Conservation (phyloP, 495 filamentous ascomycete genomes). For the Amorphotheca resinae region DNA sequence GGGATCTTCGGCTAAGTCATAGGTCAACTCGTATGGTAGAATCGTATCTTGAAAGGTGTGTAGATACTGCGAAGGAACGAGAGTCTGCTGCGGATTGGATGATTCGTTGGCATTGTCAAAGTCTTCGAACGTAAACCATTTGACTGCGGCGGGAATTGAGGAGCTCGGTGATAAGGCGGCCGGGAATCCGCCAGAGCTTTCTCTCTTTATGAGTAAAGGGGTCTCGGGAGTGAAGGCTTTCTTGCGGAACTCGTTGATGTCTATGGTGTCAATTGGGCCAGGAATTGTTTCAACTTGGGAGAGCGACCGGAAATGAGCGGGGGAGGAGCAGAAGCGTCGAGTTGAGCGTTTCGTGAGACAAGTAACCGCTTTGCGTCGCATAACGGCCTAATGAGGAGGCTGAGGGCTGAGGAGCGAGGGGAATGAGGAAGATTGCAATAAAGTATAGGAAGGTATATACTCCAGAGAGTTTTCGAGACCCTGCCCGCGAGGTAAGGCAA, state of each 20-base stretch:
- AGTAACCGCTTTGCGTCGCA: background rate
- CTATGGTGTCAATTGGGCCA: constrained; percentile 8
- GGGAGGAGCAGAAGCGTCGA: background rate
- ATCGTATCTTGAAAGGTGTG: constrained; percentile 10
- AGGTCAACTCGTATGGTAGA: constrained; percentile 17
- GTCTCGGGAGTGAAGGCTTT: constrained; percentile 17
- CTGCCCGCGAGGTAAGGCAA: no score
- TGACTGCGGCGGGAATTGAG: constrained; percentile 12
- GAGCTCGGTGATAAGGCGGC: background rate
- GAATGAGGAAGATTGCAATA: no score
- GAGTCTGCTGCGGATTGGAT: background rate
- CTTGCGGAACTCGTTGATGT: constrained; percentile 15
- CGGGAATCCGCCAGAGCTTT: background rate
- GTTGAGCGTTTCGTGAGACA: background rate
- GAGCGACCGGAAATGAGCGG: background rate
- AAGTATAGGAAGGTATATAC: no score
- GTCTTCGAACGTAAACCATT: constrained; percentile 12
- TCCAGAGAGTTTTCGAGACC: no score
- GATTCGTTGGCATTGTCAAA: background rate
- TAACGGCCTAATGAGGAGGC: background rate
- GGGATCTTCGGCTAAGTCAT: constrained; percentile 1
- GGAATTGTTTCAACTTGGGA: constrained; percentile 3
- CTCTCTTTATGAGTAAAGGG: constrained; percentile 16
- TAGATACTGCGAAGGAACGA: constrained; percentile 9
- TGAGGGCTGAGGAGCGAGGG: background rate